Percentiles rank a stretch among this genome's conserved stretches.
These are phyloP conservation scores for Singerocomus inundabilis DNA, from an alignment of 1,284 basidiomycete species.

Conservation along the genomic window DNA sequence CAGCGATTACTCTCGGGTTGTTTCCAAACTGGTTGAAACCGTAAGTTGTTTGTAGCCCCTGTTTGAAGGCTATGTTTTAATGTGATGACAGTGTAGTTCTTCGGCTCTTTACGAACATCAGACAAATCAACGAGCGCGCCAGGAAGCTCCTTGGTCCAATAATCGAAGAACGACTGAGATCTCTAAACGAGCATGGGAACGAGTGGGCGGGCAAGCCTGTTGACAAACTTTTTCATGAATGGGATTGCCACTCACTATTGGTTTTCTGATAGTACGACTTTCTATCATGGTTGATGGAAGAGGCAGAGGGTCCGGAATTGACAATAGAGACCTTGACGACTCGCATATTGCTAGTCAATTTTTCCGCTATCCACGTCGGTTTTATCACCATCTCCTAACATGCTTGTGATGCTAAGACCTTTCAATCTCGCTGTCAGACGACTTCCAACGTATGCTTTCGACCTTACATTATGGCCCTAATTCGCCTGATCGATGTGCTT, in stretches of 20 bases:
- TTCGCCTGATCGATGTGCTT: too few relatives aligned
- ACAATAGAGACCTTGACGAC: background rate
- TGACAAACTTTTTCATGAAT: background rate
- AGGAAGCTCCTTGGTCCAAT: conserved; percentile 34
- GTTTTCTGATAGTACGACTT: conserved; percentile 34
- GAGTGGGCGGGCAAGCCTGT: conserved; percentile 5
- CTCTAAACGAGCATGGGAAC: conserved; percentile 29
- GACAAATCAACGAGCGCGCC: conserved; percentile 1
- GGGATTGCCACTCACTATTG: conserved; percentile 4
- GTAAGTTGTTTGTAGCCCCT: conserved; percentile 26
- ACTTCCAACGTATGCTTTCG: too few relatives aligned
- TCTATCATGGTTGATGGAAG: conserved; percentile 40
- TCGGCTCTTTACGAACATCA: background rate
- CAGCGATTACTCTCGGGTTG: conserved; percentile 27
- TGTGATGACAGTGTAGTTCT: background rate
- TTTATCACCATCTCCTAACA: too few relatives aligned
- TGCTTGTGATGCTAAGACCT: too few relatives aligned
- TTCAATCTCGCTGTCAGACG: too few relatives aligned
- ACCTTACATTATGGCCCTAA: too few relatives aligned
- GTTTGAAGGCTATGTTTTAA: background rate
- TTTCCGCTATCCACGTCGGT: too few relatives aligned
- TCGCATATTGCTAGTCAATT: too few relatives aligned
- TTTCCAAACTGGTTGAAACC: conserved; percentile 41
- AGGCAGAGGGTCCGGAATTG: conserved; percentile 32
- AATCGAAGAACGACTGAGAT: conserved; percentile 37